These are phyloP conservation scores for Cystobasidium ongulense DNA, from an alignment of 768 basidiomycete genomes.

Conservation along the genomic window DNA sequence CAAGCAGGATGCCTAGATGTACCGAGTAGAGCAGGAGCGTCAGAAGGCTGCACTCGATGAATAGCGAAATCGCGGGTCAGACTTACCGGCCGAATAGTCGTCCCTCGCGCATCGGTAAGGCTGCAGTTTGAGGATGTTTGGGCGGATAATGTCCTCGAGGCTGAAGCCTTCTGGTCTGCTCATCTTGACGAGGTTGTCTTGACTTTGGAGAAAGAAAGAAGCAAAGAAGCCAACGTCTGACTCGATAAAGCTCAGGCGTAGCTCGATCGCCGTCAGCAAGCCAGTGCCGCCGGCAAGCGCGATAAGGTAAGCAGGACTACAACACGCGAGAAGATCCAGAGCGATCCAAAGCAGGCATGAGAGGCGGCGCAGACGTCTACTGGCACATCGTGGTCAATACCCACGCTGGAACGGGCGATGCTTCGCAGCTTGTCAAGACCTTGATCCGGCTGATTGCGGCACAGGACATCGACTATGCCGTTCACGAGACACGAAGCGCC, in stretches of 20 bases:
- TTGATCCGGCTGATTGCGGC: background rate
- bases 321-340: background rate
- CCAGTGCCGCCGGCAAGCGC: background rate
- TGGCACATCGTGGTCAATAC: slow-evolving; percentile 19
- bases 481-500: slow-evolving; percentile 2
- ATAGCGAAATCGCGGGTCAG: background rate
- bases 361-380: background rate
- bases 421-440: background rate
- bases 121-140: slow-evolving; percentile 76
- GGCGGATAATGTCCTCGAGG: background rate
- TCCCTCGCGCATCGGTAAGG: slow-evolving; percentile 95
- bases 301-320: background rate
- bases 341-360: background rate
- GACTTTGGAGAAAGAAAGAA: background rate
- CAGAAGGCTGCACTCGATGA: background rate
- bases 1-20: slow-evolving; percentile 75
- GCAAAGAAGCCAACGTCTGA: background rate
- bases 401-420: slow-evolving; percentile 2
- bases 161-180: background rate
- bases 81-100: slow-evolving; percentile 56
- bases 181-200: background rate
- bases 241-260: background rate
- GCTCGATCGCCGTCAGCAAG: background rate
- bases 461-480: background rate
- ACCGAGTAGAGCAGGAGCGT: background rate